Base-by-base conservation (phyloP, 2,329 filamentous ascomycete genomes). In the Sclerotinia trifoliorum region DNA sequence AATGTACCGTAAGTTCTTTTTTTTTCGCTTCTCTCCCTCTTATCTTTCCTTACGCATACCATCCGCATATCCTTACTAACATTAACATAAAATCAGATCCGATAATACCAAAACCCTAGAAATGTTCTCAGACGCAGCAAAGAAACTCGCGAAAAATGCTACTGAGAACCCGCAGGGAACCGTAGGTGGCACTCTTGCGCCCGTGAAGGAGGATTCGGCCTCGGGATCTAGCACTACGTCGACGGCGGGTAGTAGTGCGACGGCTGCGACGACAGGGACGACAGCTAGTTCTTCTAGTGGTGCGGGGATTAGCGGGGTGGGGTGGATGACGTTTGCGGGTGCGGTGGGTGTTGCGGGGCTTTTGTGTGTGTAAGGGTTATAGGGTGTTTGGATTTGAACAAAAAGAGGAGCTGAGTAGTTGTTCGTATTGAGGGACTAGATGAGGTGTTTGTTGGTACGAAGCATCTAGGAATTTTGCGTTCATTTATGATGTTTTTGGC, bases 1-100 rank as follows among this genome's bases (percentile, higher is more conserved):
- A 83, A 83, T 29, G 19, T 67, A 3, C 69, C 78, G 78, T 68
- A 65, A 68, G 74, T 76, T 70, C 69, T 78, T 78, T 66, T 76
- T 70, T 69, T 78, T 78, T 66, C 70, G 71, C 70, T 46, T 58
- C 39, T 32, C 21, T 15, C 1, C 4, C 3, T 35, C 17, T 39
- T n/a, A 19, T 55, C 4, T 2, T 48, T 48, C 26, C 29, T 49
- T 17, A 2, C 6, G 32, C 10, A 35, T 35, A 35, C 29, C 7
- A 11, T 21, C 6, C 17, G 24, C 8, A 42, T 35, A 49, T 17
- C 29, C 11, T 21, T 8, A 8, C 8, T 39, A 26, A 26, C 8
- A 15, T 5, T 11, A 1, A 35, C 19, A 1, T n/a, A 51, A 29
- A 29, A 29, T 29, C 29, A 63, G 60, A 42, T 26, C 60, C 29